A percentile compares a stretch with the other conserved stretches of the same genome.
Conservation (phyloP, 768 basidiomycete genomes). For the Gymnopilus junonius region DNA sequence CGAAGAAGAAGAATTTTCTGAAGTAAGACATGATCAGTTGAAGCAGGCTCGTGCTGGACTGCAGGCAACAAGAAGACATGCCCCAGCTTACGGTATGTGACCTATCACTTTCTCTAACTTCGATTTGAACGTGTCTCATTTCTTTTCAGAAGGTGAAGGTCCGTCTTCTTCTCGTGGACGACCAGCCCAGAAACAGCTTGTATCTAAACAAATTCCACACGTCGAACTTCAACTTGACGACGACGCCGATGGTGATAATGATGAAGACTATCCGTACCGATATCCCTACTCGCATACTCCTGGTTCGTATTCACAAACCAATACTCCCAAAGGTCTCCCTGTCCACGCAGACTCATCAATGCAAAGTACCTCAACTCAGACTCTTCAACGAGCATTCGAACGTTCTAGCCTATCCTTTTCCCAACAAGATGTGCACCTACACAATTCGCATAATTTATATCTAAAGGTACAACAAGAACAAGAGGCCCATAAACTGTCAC, state of each 20-base stretch:
- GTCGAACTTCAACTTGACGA: constrained; percentile 14
- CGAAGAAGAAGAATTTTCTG: constrained; percentile 11
- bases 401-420: neutral
- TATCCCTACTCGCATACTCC: constrained; percentile 14
- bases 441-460: neutral
- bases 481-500: neutral
- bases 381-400: neutral
- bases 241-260: constrained; percentile 15
- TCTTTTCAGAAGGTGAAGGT: neutral
- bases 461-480: neutral
- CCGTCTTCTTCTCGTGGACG: neutral
- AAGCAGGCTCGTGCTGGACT: neutral
- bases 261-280: constrained; percentile 13
- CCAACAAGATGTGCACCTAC: neutral
- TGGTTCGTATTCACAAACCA: constrained; percentile 11
- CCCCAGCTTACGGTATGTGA: neutral
- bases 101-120: neutral
- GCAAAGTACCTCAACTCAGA: neutral
- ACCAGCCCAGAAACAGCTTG: neutral
- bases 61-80: no score
- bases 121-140: neutral
- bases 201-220: constrained; percentile 2
- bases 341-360: neutral
- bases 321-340: constrained; percentile 20
- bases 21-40: neutral